Conservation (phyloP, 441 rosid species). For the Jatropha multifida region DNA sequence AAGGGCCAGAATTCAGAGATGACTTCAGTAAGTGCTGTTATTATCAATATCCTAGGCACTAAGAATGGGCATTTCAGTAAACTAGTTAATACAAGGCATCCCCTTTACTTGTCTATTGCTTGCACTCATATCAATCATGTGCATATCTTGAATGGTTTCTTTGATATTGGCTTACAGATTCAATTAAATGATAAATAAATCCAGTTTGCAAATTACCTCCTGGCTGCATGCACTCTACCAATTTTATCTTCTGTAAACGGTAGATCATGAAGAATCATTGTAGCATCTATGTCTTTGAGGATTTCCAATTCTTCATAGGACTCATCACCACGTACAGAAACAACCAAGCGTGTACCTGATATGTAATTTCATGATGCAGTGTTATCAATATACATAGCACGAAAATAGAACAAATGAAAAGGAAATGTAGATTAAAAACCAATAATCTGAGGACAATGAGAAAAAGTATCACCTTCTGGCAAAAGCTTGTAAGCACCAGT, state of each 20-base stretch:
- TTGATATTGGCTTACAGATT: not conserved
- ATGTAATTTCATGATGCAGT: slow-evolving; percentile 16
- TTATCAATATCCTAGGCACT: not conserved
- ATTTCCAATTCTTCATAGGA: slow-evolving; percentile 70
- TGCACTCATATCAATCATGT: not conserved
- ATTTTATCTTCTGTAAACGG: slow-evolving; percentile 69
- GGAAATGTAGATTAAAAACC: slow-evolving; percentile 2
- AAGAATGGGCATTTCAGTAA: not conserved
- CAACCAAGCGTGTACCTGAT: slow-evolving; percentile 84
- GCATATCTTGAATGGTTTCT: not conserved
- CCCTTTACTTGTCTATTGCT: too few species aligned
- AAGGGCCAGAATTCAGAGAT: not conserved
- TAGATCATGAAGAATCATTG: slow-evolving; percentile 79
- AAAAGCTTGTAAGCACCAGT: slow-evolving; percentile 89
- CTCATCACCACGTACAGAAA: slow-evolving; percentile 84
- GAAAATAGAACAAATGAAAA: slow-evolving; percentile 4
- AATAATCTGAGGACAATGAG: slow-evolving; percentile 1
- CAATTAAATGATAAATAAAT: not conserved
- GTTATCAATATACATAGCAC: slow-evolving; percentile 2
- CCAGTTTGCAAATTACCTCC: slow-evolving; percentile 54
- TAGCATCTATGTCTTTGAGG: slow-evolving; percentile 66
- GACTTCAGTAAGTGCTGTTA: not conserved
- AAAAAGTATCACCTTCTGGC: slow-evolving; percentile 69
- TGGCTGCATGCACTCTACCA: slow-evolving; percentile 91
- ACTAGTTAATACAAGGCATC: not conserved